Percentiles rank a stretch among this genome's conserved stretches.
Conservation (phyloP, 352 stramenopile genomes). For the Pythium scleroteichum region DNA sequence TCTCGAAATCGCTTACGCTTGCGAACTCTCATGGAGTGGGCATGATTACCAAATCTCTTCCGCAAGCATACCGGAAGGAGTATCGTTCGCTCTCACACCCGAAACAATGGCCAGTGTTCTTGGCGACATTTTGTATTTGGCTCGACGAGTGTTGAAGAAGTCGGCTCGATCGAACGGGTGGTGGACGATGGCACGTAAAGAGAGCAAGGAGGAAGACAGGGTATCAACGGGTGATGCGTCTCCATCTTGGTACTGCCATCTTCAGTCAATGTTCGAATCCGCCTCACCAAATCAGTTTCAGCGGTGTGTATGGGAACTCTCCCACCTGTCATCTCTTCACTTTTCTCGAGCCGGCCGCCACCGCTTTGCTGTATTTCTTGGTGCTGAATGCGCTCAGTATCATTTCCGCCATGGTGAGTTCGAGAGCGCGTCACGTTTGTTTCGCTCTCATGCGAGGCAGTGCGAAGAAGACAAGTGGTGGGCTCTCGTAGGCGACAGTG, state of each 20-base stretch:
- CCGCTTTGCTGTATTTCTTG: constrained; percentile 79
- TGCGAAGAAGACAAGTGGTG: constrained; percentile 83
- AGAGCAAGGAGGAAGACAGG: neutral
- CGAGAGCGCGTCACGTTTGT: constrained; percentile 60
- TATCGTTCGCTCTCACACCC: constrained; percentile 45
- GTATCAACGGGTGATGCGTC: neutral
- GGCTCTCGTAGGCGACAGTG: constrained; percentile 50
- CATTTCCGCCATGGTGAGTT: constrained; percentile 55
- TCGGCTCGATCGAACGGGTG: constrained; percentile 34
- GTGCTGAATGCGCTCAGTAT: constrained; percentile 66
- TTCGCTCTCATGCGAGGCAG: constrained; percentile 69
- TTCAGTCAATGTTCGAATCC: constrained; percentile 43
- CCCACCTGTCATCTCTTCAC: constrained; percentile 72
- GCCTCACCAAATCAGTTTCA: constrained; percentile 36
- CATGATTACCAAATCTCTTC: constrained; percentile 61
- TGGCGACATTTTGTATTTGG: constrained; percentile 74
- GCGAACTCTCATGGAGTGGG: constrained; percentile 72
- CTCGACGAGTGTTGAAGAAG: constrained; percentile 55
- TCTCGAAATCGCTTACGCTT: constrained; percentile 74
- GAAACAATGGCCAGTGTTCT: constrained; percentile 66
- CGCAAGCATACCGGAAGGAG: constrained; percentile 43
- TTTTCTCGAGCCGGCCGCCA: constrained; percentile 70
- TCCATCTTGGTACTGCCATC: constrained; percentile 55
- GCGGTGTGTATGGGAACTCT: constrained; percentile 68
- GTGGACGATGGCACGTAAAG: constrained; percentile 13